These are phyloP conservation scores for Debaryomyces udenii DNA, from an alignment of 1,139 yeast species.

Conservation along the genomic window DNA sequence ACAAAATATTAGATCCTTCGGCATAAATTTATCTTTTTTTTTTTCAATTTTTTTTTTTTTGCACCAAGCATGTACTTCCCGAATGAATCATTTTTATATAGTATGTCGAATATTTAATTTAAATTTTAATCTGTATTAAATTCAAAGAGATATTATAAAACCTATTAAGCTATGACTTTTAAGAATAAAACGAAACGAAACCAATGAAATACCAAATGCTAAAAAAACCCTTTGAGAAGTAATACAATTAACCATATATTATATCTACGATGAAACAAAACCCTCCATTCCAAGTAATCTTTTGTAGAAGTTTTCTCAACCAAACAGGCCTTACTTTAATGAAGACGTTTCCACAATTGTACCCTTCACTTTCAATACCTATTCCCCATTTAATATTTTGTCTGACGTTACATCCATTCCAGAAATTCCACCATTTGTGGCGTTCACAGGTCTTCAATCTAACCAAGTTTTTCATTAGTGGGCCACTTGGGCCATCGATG, in stretches of 20 bases:
- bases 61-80: too few species aligned
- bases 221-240: conserved; percentile 1
- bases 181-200: conserved; percentile 1
- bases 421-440: conserved; percentile 81
- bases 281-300: conserved; percentile 72
- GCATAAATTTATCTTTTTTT: conserved; percentile 1
- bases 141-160: too few species aligned
- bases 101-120: too few species aligned
- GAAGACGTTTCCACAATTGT: conserved; percentile 64
- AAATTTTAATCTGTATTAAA: too few species aligned
- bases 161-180: background rate
- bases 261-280: conserved; percentile 63
- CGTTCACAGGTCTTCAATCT: conserved; percentile 79
- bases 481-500: conserved; percentile 93
- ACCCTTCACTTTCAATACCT: conserved; percentile 86
- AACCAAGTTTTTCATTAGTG: conserved; percentile 72
- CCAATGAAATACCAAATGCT: conserved; percentile 1
- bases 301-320: conserved; percentile 50
- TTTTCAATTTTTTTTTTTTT: background rate
- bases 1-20: too few species aligned
- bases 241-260: conserved; percentile 47
- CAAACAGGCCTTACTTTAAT: conserved; percentile 52
- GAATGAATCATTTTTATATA: too few species aligned
- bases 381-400: conserved; percentile 77
- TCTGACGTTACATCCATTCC: conserved; percentile 79